phyloP scores from a whole-genome alignment of 2,329 filamentous ascomycete species.

The Colletotrichum agaves region DNA sequence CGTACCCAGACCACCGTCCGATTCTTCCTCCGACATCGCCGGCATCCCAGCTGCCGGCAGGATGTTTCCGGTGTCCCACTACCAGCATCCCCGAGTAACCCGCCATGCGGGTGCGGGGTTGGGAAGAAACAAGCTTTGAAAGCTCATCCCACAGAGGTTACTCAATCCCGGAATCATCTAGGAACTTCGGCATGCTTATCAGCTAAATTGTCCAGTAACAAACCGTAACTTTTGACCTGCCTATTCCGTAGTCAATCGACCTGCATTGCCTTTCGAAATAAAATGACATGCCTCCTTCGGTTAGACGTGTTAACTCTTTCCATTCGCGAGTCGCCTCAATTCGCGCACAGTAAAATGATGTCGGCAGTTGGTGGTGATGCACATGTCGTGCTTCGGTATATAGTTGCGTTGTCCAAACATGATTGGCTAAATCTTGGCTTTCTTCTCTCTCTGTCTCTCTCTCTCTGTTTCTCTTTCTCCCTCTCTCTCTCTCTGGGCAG shows the following conservation, averaged over 20 bases:
- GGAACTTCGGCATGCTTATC: constrained; percentile 14
- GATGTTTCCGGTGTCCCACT: too few species aligned
- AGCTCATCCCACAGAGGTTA: not conserved
- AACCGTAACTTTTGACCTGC: not conserved
- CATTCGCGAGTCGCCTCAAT: not conserved
- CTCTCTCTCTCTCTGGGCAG: not conserved
- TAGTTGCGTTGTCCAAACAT: not conserved
- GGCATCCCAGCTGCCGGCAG: too few species aligned
- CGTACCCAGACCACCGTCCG: too few species aligned
- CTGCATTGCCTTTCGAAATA: not conserved
- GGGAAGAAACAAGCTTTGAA: constrained; percentile 1
- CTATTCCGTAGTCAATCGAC: not conserved
- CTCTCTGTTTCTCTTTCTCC: too few species aligned
- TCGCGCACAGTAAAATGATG: not conserved
- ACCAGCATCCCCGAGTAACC: too few species aligned
- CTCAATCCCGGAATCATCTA: constrained; percentile 4
- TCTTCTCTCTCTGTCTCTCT: not conserved
- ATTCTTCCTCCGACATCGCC: too few species aligned
- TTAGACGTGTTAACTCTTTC: not conserved
- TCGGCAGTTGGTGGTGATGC: not conserved
- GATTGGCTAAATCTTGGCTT: constrained; percentile 2
- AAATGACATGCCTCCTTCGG: constrained; percentile 9
- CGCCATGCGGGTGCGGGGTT: not conserved
- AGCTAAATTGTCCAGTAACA: not conserved
- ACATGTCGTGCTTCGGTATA: not conserved